Evolutionary conservation across 768 basidiomycete species (phyloP), one percentile per base, ranked within the genome.

Genomic region (Nevesoporus exiguus): DNA sequence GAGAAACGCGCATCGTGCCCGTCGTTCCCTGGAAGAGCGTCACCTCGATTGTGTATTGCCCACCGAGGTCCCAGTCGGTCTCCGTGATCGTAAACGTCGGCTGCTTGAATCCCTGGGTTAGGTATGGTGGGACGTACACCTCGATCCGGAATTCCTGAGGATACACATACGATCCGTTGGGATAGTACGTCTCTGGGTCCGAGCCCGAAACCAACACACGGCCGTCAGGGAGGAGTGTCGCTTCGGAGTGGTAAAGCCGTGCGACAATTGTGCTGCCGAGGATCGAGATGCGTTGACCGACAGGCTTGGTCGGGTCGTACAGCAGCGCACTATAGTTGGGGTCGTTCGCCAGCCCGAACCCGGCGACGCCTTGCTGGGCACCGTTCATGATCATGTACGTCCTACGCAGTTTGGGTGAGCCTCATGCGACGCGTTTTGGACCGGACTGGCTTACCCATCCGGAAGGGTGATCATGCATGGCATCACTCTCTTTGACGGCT

Each of bases 81-180:
- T 74, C 66, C 0, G 76, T 59, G 41, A 88, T 75, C 21, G 76
- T 82, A 66, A 83, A 87, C 40, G 69, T 73, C 0, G 88, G 93
- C 53, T 86, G 87, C 5, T 58, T 66, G 56, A 77, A 71, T 10
- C 87, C 87, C 57, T 80, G 71, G 57, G 72, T 83, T 55, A 92
- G 79, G 70, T 96, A 98, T 15, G 89, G 90, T 7, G 96, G 96
- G 61, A 89, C 80, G 73, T 96, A 97, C 25, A 86, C 84, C 66
- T 88, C 78, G 58, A 79, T 80, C 13, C 92, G 80, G 71, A 90
- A 86, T 65, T 95, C 90, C 58, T 93, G 84, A 0, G 85, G 83
- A 62, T 82, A 87, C 33, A 73, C 76, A 51, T 58, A 49, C 10
- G 72, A 52, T n/a, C 67, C 67, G 29, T 74, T 66, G 24, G 74